Evolutionary conservation across 2,329 filamentous ascomycete species (phyloP).

Genomic region (Botryosphaeria agaves): DNA sequence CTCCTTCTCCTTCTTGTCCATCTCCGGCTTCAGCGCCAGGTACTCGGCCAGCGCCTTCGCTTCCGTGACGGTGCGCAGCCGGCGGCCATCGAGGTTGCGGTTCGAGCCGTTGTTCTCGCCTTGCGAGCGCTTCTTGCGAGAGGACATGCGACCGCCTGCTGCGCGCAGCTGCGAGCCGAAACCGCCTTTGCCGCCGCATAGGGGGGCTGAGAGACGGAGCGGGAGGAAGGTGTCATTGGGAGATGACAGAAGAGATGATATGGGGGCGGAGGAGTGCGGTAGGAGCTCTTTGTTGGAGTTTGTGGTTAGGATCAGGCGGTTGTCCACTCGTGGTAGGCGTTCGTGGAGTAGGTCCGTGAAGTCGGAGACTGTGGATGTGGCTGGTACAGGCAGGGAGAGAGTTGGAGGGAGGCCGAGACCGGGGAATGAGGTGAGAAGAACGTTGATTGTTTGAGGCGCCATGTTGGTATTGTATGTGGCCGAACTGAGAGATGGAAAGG

Average conservation of each 20-base stretch:
- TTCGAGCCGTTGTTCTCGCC: slow-evolving; percentile 79
- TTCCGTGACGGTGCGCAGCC: slow-evolving; percentile 81
- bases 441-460: slow-evolving; percentile 47
- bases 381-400: slow-evolving; percentile 54
- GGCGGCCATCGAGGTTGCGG: slow-evolving; percentile 79
- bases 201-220: slow-evolving; percentile 58
- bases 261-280: slow-evolving; percentile 31
- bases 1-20: slow-evolving; percentile 90
- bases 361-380: slow-evolving; percentile 47
- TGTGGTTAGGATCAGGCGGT: slow-evolving; percentile 63
- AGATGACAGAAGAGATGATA: slow-evolving; percentile 44
- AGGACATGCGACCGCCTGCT: slow-evolving; percentile 94
- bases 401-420: slow-evolving; percentile 74
- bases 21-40: slow-evolving; percentile 85
- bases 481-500: neutral
- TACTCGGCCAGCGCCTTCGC: slow-evolving; percentile 93
- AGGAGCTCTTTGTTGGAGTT: slow-evolving; percentile 56
- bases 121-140: slow-evolving; percentile 71
- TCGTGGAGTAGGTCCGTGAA: slow-evolving; percentile 45
- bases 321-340: slow-evolving; percentile 39
- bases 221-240: slow-evolving; percentile 54
- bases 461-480: slow-evolving; percentile 20
- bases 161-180: slow-evolving; percentile 95
- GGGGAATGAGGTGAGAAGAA: slow-evolving; percentile 70
- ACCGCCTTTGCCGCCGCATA: slow-evolving; percentile 90